Evolutionary conservation across 306 rosid genomes (phyloP).

Genomic region (Lagenaria siceraria): DNA sequence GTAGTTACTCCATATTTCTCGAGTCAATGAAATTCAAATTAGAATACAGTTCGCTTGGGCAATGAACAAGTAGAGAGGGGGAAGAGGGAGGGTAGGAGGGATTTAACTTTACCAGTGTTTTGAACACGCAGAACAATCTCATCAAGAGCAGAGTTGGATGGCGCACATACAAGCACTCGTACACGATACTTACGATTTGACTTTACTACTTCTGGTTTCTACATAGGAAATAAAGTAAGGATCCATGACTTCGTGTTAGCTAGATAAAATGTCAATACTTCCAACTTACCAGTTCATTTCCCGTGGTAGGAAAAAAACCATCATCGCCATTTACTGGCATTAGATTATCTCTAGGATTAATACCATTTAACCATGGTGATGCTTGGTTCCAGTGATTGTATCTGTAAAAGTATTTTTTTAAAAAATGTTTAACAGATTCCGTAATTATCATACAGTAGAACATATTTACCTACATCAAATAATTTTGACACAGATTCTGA

Average conservation of each 20-base stretch:
- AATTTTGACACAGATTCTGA: neutral
- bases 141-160: conserved; percentile 92
- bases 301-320: conserved; percentile 75
- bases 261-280: neutral
- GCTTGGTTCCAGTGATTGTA: conserved; percentile 55
- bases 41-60: neutral
- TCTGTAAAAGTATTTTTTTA: conserved; percentile 21
- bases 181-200: conserved; percentile 85
- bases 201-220: conserved; percentile 83
- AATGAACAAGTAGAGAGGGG: neutral
- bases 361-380: conserved; percentile 61
- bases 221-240: conserved; percentile 20
- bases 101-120: conserved; percentile 40
- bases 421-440: neutral
- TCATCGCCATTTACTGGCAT: conserved; percentile 82
- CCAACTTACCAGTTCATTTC: conserved; percentile 60
- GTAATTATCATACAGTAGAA: neutral
- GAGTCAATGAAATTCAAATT: neutral
- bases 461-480: neutral
- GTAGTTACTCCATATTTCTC: neutral
- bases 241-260: conserved; percentile 7
- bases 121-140: conserved; percentile 89
- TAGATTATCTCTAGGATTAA: conserved; percentile 61
- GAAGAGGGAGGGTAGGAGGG: neutral
- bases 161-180: conserved; percentile 84